These are phyloP conservation scores for Xylariales sp. DNA, from an alignment of 2,329 filamentous ascomycete species.

Conservation along the genomic window DNA sequence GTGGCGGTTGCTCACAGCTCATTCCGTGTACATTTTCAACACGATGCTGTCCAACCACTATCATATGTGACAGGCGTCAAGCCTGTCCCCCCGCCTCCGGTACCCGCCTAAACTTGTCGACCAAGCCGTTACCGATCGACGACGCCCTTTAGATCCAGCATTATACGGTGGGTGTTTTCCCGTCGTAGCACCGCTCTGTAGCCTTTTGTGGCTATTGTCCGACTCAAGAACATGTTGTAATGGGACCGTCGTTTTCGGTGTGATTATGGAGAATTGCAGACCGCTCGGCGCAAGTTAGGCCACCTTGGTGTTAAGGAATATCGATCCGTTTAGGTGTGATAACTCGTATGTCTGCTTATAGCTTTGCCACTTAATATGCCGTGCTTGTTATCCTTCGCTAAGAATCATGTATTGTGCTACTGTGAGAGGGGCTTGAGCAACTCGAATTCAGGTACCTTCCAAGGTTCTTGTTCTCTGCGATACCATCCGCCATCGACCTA, in stretches of 20 bases:
- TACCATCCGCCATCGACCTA: slow-evolving; percentile 19
- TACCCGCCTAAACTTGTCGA: not conserved
- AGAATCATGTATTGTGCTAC: not conserved
- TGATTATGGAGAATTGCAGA: slow-evolving; percentile 11
- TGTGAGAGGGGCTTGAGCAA: not conserved
- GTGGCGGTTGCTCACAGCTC: not conserved
- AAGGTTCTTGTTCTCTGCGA: not conserved
- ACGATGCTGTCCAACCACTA: not conserved
- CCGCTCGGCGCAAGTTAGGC: slow-evolving; percentile 17
- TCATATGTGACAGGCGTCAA: not conserved
- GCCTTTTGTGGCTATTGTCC: slow-evolving; percentile 14
- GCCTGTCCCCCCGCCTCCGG: not conserved
- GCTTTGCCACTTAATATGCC: slow-evolving; percentile 18
- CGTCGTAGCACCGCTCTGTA: not conserved
- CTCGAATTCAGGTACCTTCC: slow-evolving; percentile 4
- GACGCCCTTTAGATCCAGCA: no score
- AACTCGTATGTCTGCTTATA: slow-evolving; percentile 1
- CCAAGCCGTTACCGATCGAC: no score
- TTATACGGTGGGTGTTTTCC: not conserved
- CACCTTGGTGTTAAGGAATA: not conserved
- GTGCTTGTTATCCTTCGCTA: slow-evolving; percentile 7
- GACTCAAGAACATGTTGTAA: slow-evolving; percentile 10
- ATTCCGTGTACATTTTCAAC: not conserved
- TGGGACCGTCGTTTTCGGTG: no score
- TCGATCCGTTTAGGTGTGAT: no score